Evolutionary conservation across 1,139 yeast genomes (phyloP).

Genomic region (Nakaseomyces nivariensis): DNA sequence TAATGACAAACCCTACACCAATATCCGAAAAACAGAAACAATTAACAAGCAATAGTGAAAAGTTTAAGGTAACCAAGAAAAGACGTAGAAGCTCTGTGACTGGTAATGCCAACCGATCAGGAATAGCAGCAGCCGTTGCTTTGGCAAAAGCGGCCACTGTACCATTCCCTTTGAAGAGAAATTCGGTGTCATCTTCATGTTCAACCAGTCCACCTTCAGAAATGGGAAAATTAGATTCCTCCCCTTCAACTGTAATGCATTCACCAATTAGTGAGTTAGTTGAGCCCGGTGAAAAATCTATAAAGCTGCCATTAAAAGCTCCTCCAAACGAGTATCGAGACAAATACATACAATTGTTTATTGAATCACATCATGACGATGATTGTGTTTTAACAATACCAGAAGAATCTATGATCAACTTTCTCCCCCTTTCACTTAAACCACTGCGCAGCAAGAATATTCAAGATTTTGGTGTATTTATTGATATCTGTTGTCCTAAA

Average conservation of each 20-base stretch:
- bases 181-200: constrained; percentile 1
- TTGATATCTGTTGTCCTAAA: constrained; percentile 34
- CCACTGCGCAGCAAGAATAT: constrained; percentile 1
- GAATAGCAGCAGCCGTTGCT: constrained; percentile 23
- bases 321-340: constrained; percentile 36
- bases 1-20: neutral
- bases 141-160: constrained; percentile 22
- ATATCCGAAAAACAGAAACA: neutral
- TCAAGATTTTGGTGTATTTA: constrained; percentile 43
- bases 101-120: constrained; percentile 1
- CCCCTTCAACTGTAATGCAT: constrained; percentile 8
- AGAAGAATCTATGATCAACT: constrained; percentile 30
- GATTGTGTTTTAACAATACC: constrained; percentile 22
- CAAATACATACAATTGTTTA: constrained; percentile 24
- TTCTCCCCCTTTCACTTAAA: constrained; percentile 50
- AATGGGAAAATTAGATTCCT: constrained; percentile 7
- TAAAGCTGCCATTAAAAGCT: constrained; percentile 28
- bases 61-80: neutral
- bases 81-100: constrained; percentile 2
- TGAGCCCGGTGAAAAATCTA: constrained; percentile 42
- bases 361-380: constrained; percentile 24
- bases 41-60: neutral
- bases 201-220: constrained; percentile 1
- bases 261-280: constrained; percentile 33
- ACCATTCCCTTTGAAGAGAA: constrained; percentile 18